These are phyloP conservation scores for Wilhelminamyces savonicus DNA, from an alignment of 805 yeast species.

Conservation along the genomic window DNA sequence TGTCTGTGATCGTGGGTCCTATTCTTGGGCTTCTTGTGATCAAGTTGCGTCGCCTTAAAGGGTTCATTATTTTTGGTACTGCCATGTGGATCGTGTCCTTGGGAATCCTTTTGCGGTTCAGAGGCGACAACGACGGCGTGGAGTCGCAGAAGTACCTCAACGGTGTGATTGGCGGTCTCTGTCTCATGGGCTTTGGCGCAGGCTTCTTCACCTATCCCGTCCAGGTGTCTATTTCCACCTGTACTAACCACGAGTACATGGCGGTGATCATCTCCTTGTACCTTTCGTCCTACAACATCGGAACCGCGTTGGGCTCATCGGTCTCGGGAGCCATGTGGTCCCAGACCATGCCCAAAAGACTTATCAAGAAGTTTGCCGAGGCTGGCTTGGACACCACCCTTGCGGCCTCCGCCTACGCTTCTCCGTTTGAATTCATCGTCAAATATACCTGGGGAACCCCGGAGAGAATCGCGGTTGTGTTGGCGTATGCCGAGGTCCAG, in stretches of 20 bases:
- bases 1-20: conserved; percentile 55
- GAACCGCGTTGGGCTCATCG: conserved; percentile 56
- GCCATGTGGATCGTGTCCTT: conserved; percentile 52
- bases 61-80: conserved; percentile 54
- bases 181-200: conserved; percentile 66
- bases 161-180: conserved; percentile 62
- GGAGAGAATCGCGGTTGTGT: conserved; percentile 50
- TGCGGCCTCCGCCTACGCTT: conserved; percentile 22
- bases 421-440: conserved; percentile 46
- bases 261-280: conserved; percentile 55
- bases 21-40: conserved; percentile 49
- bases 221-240: conserved; percentile 54
- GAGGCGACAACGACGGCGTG: conserved; percentile 43
- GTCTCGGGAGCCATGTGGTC: conserved; percentile 73
- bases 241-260: conserved; percentile 57
- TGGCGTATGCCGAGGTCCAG: conserved; percentile 56
- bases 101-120: conserved; percentile 53
- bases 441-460: conserved; percentile 58
- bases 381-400: conserved; percentile 20
- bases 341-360: conserved; percentile 43
- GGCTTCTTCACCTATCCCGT: conserved; percentile 65
- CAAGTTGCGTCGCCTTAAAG: conserved; percentile 46
- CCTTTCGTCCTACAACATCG: conserved; percentile 54
- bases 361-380: conserved; percentile 23
- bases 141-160: conserved; percentile 18